Evolutionary conservation across 2,329 filamentous ascomycete species (phyloP).

Genomic region (Aulographum hederae): DNA sequence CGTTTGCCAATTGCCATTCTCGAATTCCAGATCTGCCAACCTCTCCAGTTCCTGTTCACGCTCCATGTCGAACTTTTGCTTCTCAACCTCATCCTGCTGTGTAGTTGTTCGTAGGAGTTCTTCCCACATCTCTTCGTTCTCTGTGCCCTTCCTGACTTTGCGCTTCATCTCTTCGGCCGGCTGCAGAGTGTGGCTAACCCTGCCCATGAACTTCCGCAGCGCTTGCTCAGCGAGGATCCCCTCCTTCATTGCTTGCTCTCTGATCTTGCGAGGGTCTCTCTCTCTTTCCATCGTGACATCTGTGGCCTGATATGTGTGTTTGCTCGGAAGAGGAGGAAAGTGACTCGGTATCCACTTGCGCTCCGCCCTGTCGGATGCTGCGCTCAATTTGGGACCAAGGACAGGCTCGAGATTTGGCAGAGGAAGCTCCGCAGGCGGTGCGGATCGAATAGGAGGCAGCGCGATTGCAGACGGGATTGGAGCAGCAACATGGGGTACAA

Average conservation of each 20-base stretch:
- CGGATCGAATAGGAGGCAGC: conserved; percentile 22
- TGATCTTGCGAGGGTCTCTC: conserved; percentile 38
- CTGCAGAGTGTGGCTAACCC: conserved; percentile 26
- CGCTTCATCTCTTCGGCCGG: conserved; percentile 21
- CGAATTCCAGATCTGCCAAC: conserved; percentile 7
- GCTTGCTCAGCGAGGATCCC: conserved; percentile 47
- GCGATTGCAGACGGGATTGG: conserved; percentile 15
- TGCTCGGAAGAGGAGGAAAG: conserved; percentile 43
- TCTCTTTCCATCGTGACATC: conserved; percentile 40
- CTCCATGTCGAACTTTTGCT: conserved; percentile 8
- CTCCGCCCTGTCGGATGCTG: conserved; percentile 19
- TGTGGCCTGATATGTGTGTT: conserved; percentile 44
- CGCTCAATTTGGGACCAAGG: conserved; percentile 31
- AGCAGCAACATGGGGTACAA: conserved; percentile 22
- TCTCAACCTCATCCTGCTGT: conserved; percentile 17
- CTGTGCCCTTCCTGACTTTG: conserved; percentile 25
- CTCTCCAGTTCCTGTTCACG: conserved; percentile 7
- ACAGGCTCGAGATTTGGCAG: conserved; percentile 24
- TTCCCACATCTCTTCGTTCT: conserved; percentile 33
- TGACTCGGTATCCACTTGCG: conserved; percentile 36
- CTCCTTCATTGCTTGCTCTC: conserved; percentile 46
- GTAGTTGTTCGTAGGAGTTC: conserved; percentile 34
- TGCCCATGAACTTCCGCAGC: conserved; percentile 37
- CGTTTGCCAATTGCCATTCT: conserved; percentile 10
- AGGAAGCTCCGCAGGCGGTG: conserved; percentile 20